These are phyloP conservation scores for Cytospora chrysosperma DNA, from an alignment of 2,329 filamentous ascomycete species.

Conservation along the genomic window DNA sequence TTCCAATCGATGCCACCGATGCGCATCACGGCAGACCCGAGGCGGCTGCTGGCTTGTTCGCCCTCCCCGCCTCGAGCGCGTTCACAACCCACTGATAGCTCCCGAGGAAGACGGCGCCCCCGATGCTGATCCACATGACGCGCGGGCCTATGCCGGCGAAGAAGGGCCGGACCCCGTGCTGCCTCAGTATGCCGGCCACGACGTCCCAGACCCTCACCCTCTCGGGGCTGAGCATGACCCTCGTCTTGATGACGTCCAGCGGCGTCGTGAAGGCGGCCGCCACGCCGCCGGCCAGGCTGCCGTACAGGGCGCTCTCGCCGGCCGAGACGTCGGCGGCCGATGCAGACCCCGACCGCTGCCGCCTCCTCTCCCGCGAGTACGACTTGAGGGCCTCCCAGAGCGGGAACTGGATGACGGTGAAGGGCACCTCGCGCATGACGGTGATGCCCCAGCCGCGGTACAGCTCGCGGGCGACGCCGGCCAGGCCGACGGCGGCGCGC, in stretches of 20 bases:
- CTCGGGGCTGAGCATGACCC: slow-evolving; percentile 85
- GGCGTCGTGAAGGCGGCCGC: slow-evolving; percentile 90
- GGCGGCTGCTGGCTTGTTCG: not conserved
- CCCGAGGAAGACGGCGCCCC: slow-evolving; percentile 90
- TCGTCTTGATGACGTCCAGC: slow-evolving; percentile 92
- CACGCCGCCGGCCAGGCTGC: slow-evolving; percentile 77
- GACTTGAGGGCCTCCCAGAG: slow-evolving; percentile 92
- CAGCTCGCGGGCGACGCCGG: slow-evolving; percentile 73
- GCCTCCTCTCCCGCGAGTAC: slow-evolving; percentile 53
- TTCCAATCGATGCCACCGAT: not conserved
- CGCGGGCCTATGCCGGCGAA: slow-evolving; percentile 77
- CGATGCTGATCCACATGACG: slow-evolving; percentile 91
- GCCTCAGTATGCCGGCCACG: slow-evolving; percentile 61
- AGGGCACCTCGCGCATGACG: slow-evolving; percentile 92
- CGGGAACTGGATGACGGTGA: slow-evolving; percentile 95
- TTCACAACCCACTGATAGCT: slow-evolving; percentile 91
- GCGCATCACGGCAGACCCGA: not conserved
- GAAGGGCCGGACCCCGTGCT: slow-evolving; percentile 66
- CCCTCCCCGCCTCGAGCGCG: slow-evolving; percentile 51
- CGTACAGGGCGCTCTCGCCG: slow-evolving; percentile 79
- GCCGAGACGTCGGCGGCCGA: slow-evolving; percentile 57
- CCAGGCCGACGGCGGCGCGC: slow-evolving; percentile 44
- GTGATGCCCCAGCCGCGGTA: slow-evolving; percentile 93
- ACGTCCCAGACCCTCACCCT: slow-evolving; percentile 59
- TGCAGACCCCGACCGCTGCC: slow-evolving; percentile 25